Percentiles rank a stretch among this genome's conserved stretches.
Conservation (phyloP, 495 filamentous ascomycete species). For the Talaromyces trachyspermus region DNA sequence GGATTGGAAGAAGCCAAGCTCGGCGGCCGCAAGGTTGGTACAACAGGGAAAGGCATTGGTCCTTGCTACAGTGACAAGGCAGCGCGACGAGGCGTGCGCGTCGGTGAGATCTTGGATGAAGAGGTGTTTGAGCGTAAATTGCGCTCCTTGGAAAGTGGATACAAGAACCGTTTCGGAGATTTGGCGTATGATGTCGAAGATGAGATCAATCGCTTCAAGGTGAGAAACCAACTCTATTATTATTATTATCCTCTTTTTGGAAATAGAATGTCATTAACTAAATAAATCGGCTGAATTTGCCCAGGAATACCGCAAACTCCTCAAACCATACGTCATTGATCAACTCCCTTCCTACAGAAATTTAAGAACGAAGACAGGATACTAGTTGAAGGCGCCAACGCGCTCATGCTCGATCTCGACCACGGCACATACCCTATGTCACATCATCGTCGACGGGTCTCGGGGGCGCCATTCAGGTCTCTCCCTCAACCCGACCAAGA, state of each 20-base stretch:
- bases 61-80: conserved; percentile 81
- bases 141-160: conserved; percentile 54
- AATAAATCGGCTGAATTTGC: too few relatives aligned
- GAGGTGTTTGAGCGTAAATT: conserved; percentile 67
- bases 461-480: conserved; percentile 75
- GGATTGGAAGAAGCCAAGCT: conserved; percentile 74
- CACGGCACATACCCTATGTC: conserved; percentile 81
- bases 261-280: neutral
- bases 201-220: conserved; percentile 64
- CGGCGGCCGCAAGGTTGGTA: conserved; percentile 54
- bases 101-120: conserved; percentile 71
- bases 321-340: conserved; percentile 67
- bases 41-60: conserved; percentile 61
- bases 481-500: conserved; percentile 34
- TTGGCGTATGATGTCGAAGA: conserved; percentile 74
- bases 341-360: conserved; percentile 40
- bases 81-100: conserved; percentile 61
- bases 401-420: conserved; percentile 73
- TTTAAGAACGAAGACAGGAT: conserved; percentile 53
- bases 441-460: conserved; percentile 71
- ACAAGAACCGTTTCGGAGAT: conserved; percentile 68
- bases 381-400: conserved; percentile 83
- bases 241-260: too few relatives aligned
- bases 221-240: too few relatives aligned
- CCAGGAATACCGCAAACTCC: conserved; percentile 57